Base-by-base conservation (phyloP, 768 basidiomycete species). In the Vishniacozyma victoriae region DNA sequence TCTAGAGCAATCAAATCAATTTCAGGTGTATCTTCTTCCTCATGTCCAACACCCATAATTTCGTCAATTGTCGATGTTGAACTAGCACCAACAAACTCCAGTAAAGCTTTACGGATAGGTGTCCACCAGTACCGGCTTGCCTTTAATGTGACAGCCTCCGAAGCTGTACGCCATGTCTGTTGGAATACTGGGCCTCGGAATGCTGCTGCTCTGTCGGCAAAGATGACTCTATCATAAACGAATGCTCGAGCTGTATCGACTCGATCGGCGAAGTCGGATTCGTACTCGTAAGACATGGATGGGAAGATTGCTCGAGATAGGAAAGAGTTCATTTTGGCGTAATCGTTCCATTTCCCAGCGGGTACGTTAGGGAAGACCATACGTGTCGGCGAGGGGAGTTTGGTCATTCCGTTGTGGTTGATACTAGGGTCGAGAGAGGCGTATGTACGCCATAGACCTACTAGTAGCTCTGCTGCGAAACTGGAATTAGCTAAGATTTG, bases 401-500 rank as follows among this genome's bases (percentile, higher is more conserved):
- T 70, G 1, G 87, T 86, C 39, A 78, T 78, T 6, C 87, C 89
- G 37, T 77, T 73, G 0, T 79, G 56, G 2, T 81, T 72, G 43
- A 92, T 89, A 18, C 70, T 72, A 1, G 80, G 78, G 67, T 91
- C 88, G 11, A 93, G 75, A 2, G 86, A 82, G 26, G 87, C 79
- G 69, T 92, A 93, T 0, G 89, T 82, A 6, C 88, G 79, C 91
- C 91, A 93, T 59, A 92, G 80, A 33, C 91, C 91, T 55, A 88
- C 87, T 75, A 86, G 84, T 16, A 91, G 79, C 65, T 96, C 91
- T 3, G 91, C 90, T 25, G 85, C 81, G 81, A 86, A 91, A 63
- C 64, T 62, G 44, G 12, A 27, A 19, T 14, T 19, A 24, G 20
- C 29, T n/a, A 15, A 27, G 11, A 18, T 7, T n/a, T 42, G 26